Percentiles rank a stretch among this genome's conserved stretches.
phyloP scores from a whole-genome alignment of 169 alveolate species.

The Plasmodium coatneyi region DNA sequence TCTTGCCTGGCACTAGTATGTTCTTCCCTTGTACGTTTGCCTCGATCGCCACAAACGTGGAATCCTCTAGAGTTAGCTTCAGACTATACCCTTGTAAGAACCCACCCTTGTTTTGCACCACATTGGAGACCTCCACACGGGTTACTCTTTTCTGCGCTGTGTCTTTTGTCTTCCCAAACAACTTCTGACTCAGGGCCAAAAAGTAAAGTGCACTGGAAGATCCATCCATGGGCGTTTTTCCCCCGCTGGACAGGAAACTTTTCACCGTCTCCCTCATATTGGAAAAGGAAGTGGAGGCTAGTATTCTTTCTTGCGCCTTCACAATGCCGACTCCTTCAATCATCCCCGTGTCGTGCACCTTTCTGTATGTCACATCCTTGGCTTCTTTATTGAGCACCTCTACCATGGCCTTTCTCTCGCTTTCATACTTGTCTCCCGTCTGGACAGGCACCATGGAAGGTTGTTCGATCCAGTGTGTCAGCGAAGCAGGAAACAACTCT shows the following conservation, averaged over 20 bases:
- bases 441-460: slow-evolving; percentile 17
- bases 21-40: slow-evolving; percentile 42
- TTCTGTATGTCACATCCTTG: slow-evolving; percentile 33
- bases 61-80: slow-evolving; percentile 25
- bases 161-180: neutral
- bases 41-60: neutral
- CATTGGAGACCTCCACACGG: slow-evolving; percentile 10
- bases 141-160: neutral
- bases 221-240: slow-evolving; percentile 13
- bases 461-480: slow-evolving; percentile 1
- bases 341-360: neutral
- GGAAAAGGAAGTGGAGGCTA: slow-evolving; percentile 28
- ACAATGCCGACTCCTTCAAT: slow-evolving; percentile 30
- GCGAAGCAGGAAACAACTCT: slow-evolving; percentile 36
- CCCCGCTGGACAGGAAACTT: slow-evolving; percentile 20
- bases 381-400: slow-evolving; percentile 1
- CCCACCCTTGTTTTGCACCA: slow-evolving; percentile 4
- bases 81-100: slow-evolving; percentile 11
- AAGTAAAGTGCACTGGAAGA: slow-evolving; percentile 17
- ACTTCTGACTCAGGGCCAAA: slow-evolving; percentile 27
- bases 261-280: slow-evolving; percentile 3
- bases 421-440: slow-evolving; percentile 3
- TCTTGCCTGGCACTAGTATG: slow-evolving; percentile 3
- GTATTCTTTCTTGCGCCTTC: slow-evolving; percentile 39
- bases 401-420: neutral